Conservation (phyloP, 192 early-diverging fungal species). For the Backusella tarrabulga region DNA sequence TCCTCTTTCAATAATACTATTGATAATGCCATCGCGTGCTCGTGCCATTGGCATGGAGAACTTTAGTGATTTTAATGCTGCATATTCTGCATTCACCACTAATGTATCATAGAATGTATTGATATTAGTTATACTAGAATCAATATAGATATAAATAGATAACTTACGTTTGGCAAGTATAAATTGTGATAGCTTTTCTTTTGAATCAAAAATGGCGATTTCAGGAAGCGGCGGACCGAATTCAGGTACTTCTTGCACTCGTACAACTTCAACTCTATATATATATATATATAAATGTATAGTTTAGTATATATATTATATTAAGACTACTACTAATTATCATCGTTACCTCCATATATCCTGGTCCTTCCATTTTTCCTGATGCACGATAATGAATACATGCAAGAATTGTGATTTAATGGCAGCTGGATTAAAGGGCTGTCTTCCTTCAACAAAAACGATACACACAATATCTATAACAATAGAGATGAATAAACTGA, state of each 20-base stretch:
- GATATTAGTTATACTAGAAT: neutral
- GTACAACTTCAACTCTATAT: conserved; percentile 29
- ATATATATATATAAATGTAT: neutral
- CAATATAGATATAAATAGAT: neutral
- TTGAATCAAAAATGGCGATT: conserved; percentile 40
- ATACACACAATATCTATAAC: conserved; percentile 57
- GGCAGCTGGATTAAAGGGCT: conserved; percentile 51
- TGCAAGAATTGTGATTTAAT: conserved; percentile 61
- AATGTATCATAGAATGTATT: conserved; percentile 6
- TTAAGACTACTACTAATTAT: neutral
- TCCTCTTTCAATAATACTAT: conserved; percentile 40
- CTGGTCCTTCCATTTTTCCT: conserved; percentile 21
- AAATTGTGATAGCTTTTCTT: conserved; percentile 36
- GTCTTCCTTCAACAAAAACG: conserved; percentile 52
- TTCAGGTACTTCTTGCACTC: conserved; percentile 45
- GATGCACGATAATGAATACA: conserved; percentile 52
- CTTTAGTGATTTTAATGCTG: conserved; percentile 52
- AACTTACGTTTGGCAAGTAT: conserved; percentile 38
- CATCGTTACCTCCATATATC: conserved; percentile 15
- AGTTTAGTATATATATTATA: neutral
- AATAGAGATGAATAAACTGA: neutral
- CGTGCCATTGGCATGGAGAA: conserved; percentile 44
- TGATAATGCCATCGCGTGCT: conserved; percentile 50
- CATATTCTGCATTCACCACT: conserved; percentile 59
- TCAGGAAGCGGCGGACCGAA: conserved; percentile 53